Base-by-base conservation (phyloP, 1,139 yeast species). In the Pichia inconspicua region DNA sequence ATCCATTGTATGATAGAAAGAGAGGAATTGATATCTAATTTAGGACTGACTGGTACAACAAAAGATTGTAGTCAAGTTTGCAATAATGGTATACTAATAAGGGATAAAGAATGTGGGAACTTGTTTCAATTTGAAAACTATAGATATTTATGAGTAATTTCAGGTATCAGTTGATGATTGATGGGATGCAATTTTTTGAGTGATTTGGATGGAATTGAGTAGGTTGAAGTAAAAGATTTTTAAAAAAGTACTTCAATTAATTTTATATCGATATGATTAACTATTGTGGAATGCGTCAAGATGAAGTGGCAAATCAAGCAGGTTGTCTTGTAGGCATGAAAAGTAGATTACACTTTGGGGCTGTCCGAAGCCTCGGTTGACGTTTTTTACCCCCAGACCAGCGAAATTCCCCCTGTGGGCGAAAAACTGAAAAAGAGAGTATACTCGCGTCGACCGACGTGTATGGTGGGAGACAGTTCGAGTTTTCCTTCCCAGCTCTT, bases 1-100 rank as follows among this genome's bases (percentile, higher is more conserved):
- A 37, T 22, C 27, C 40, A 37, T 37, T 19, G 40, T 42, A 35
- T 47, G 41, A 15, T 36, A 12, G 22, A 36, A 37, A 19, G 40
- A 37, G 10, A 8, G 40, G 28, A 22, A 37, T 37, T 37, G 38
- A 22, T 17, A 15, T 15, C 19, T 35, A 35, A 35, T 35, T 35
- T 15, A n/a, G 9, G 11, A 27, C 9, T 27, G 9, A 2, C n/a
- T n/a, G n/a, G n/a, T 8, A 9, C 30, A 27, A 11, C 37, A 15
- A 10, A 5, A 5, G 12, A 10, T 30, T 30, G 34, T 5, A 30
- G 12, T 8, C 6, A 3, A 27, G 9, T 27, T 27, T 27, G 30
- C 6, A 27, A 27, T 27, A 11, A 9, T 27, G n/a, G n/a, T n/a
- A n/a, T n/a, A n/a, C n/a, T n/a, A n/a, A n/a, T n/a, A n/a, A n/a